Base-by-base conservation (phyloP, 2,329 filamentous ascomycete genomes). In the Trichoderma simmonsii region DNA sequence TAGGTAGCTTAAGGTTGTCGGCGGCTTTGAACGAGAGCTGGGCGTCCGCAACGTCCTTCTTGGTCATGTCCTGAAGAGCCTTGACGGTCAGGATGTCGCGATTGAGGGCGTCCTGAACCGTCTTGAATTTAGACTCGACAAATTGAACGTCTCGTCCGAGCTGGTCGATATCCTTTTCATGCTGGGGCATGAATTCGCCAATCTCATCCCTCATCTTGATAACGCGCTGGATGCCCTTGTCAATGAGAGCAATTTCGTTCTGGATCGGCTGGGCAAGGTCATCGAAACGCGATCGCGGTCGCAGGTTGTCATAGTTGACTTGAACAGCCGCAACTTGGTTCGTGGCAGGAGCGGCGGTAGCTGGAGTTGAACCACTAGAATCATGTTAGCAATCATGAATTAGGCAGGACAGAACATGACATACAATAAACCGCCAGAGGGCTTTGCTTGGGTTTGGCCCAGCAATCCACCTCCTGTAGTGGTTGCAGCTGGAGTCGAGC, bases 261-360 rank as follows among this genome's bases (percentile, higher is more conserved):
- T 97, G 94, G 18, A 97, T 85, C 34, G 93, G 90, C 75, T 95
- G 92, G 73, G 93, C 90, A 32, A 97, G 90, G 81, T 97, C 95
- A 79, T 94, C 93, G 84, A 96, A 98, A 73, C 96, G 93, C 4
- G 94, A 97, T 0, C 95, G 97, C 18, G 92, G 92, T 67, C 94
- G 90, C 73, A 98, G 85, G 78, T 93, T 93, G 76, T 89, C 89
- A 67, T 93, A 83, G 81, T 96, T 93, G 77, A 97, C 92, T 77
- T 92, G 91, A 21, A 94, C 92, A 21, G 92, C 93, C 0, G 91
- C 90, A 18, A 91, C 86, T 74, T 88, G 86, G 65, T 85, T 86
- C 78, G 73, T 84, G 11, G 83, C 81, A 65, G 79, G 79, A 11
- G 75, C 72, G 62, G 77, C 77, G 68, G 78, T 78, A 34, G 78